Evolutionary conservation across 1,139 yeast species (phyloP).

Genomic region (Hyphopichia fennica): DNA sequence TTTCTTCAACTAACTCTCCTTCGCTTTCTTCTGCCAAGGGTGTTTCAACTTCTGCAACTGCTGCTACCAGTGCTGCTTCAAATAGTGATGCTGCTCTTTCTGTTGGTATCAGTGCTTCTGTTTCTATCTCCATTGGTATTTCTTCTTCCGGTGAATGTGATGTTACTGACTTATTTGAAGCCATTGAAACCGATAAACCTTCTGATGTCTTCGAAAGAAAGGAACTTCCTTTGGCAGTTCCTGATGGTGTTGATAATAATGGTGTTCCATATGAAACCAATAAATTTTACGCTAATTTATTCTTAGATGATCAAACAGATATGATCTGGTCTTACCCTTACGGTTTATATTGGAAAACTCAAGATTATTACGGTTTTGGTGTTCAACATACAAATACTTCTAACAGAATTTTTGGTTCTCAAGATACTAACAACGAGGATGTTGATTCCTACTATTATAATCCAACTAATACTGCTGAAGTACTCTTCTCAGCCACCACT

Average conservation of each 20-base stretch:
- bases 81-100: not conserved
- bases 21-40: too few species aligned
- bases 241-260: conserved; percentile 48
- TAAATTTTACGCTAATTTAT: conserved; percentile 70
- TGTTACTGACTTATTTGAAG: conserved; percentile 41
- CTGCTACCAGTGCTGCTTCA: not conserved
- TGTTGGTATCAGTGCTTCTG: not conserved
- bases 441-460: conserved; percentile 38
- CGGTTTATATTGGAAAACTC: conserved; percentile 55
- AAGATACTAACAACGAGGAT: conserved; percentile 18
- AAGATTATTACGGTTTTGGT: conserved; percentile 50
- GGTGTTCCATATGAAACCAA: conserved; percentile 61
- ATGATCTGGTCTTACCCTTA: conserved; percentile 73
- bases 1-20: not conserved
- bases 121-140: not conserved
- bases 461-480: conserved; percentile 42
- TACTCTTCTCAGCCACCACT: conserved; percentile 53
- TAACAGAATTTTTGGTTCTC: conserved; percentile 62
- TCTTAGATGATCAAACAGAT: conserved; percentile 56
- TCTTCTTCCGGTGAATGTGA: conserved; percentile 11
- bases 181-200: conserved; percentile 52
- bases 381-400: conserved; percentile 52
- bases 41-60: conserved; percentile 1
- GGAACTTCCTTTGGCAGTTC: conserved; percentile 49
- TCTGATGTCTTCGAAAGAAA: conserved; percentile 47